A percentile compares a stretch with the other conserved stretches of the same genome.
phyloP scores from a whole-genome alignment of 2,329 filamentous ascomycete genomes.

The Fusarium beomiforme region DNA sequence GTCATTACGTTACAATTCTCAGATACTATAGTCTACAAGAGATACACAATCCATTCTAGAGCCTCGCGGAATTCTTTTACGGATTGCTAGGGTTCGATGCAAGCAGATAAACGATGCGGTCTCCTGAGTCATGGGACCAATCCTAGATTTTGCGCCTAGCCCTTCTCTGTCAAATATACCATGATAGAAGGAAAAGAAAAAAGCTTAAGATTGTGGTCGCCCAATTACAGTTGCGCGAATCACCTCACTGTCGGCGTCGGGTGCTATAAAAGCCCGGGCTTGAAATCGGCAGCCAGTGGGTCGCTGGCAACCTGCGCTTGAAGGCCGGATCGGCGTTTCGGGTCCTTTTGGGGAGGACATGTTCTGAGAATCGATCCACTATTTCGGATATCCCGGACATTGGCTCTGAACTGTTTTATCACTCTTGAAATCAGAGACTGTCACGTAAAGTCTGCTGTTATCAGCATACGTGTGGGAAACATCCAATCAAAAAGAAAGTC shows the following conservation, averaged over 20 bases:
- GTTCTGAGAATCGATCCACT: slow-evolving; percentile 26
- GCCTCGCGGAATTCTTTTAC: no score
- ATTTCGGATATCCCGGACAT: slow-evolving; percentile 31
- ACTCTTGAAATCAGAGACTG: neutral
- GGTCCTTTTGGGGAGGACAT: slow-evolving; percentile 9
- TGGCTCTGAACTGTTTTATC: slow-evolving; percentile 5
- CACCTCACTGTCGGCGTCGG: slow-evolving; percentile 16
- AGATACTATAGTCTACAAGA: no score
- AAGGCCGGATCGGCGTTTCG: slow-evolving; percentile 32
- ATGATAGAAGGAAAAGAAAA: neutral
- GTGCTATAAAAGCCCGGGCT: slow-evolving; percentile 2
- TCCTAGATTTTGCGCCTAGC: neutral
- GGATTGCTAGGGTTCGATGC: neutral
- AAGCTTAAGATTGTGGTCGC: neutral
- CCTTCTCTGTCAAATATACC: neutral
- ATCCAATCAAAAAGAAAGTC: slow-evolving; percentile 1
- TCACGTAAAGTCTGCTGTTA: neutral
- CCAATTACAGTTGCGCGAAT: slow-evolving; percentile 5
- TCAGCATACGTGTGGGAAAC: neutral
- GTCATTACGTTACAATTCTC: neutral
- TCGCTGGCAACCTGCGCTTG: slow-evolving; percentile 11
- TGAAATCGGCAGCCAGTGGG: slow-evolving; percentile 22
- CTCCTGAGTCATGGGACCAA: slow-evolving; percentile 8
- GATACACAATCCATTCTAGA: no score
- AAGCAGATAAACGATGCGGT: slow-evolving; percentile 6